phyloP scores from a whole-genome alignment of 257 asterid species.

The Pogostemon cablin region DNA sequence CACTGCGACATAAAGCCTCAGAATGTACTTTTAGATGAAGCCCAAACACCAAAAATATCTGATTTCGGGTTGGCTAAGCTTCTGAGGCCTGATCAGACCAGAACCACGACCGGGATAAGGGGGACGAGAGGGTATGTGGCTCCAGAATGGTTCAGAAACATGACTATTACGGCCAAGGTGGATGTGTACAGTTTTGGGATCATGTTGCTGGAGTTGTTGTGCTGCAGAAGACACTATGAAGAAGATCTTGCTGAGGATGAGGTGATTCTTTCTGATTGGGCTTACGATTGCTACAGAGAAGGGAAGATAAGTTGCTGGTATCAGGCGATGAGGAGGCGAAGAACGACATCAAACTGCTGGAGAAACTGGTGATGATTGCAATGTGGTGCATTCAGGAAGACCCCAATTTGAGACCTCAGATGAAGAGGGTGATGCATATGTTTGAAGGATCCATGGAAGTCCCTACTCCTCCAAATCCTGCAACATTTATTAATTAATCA shows the following conservation, averaged over 20 bases:
- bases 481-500: constrained; percentile 24
- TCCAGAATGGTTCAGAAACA: constrained; percentile 47
- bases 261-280: constrained; percentile 36
- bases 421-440: constrained; percentile 45
- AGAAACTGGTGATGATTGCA: constrained; percentile 33
- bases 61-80: constrained; percentile 53
- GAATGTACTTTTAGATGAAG: constrained; percentile 43
- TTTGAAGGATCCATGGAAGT: constrained; percentile 42
- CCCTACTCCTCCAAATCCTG: constrained; percentile 33
- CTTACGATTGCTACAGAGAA: constrained; percentile 34
- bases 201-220: constrained; percentile 30
- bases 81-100: constrained; percentile 36
- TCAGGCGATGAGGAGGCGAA: constrained; percentile 31
- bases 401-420: constrained; percentile 44
- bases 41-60: constrained; percentile 35
- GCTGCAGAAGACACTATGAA: constrained; percentile 25
- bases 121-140: constrained; percentile 54
- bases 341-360: constrained; percentile 22
- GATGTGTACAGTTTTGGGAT: constrained; percentile 40
- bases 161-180: constrained; percentile 37
- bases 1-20: constrained; percentile 57
- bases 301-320: constrained; percentile 17
- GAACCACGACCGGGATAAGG: constrained; percentile 37
- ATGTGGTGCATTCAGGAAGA: constrained; percentile 49
- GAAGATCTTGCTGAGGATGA: not conserved